Evolutionary conservation across 2,329 filamentous ascomycete species (phyloP), one percentile per base, ranked within the genome.

Genomic region (Alternaria tenuissima): DNA sequence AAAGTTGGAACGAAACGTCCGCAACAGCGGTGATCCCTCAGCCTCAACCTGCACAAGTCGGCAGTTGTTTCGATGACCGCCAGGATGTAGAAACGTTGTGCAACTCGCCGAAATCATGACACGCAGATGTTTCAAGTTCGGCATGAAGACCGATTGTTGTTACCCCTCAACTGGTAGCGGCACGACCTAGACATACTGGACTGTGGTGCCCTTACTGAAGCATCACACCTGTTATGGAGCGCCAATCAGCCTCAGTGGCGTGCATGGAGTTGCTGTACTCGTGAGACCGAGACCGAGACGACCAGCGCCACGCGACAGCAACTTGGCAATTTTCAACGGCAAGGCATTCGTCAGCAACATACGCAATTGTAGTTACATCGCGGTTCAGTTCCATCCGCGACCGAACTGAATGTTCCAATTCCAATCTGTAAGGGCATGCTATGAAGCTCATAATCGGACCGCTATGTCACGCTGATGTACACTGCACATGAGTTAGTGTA

Each of bases 1-100:
- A 39, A 63, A 61, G 52, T 49, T 42, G 44, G 59, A 48, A 56
- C 52, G 52, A 61, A 53, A 46, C 46, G 30, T 43, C 26, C 55
- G 52, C 46, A 53, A 51, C 51, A 44, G 38, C 28, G 62, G 53
- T 56, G 56, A 62, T 67, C 56, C 36, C 36, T 54, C 52, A 51
- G 34, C 39, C 43, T 48, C 36, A 41, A 56, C 41, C 61, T 52
- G 41, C 39, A 34, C 32, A 39, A 24, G n/a, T 9, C 41, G 57
- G 47, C 47, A 57, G n/a, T 52, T 46, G 16, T 47, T 14, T 30
- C 28, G 28, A 34, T 52, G 20, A 16, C 26, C 8, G 16, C 30
- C 22, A 55, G 41, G 32, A 20, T 47, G 16, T 1, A 39, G 20
- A 38, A 12, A 7, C 7, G 5, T 43, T 18, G 51, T 14, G 26